Conservation (phyloP, 140 eudicot species). For the Erigeron philadelphicus region DNA sequence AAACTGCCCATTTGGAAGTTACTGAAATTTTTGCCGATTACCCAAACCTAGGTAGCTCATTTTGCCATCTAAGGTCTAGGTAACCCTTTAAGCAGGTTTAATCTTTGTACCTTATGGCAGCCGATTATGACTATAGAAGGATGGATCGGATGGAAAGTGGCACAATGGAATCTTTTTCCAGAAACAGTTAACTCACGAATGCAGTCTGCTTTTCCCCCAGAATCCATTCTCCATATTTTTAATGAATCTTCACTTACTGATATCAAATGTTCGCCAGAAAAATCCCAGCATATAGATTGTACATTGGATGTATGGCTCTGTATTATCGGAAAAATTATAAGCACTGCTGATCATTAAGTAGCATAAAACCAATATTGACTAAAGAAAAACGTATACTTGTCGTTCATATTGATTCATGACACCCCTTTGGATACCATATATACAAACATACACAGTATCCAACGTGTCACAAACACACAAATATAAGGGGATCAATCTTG, state of each 20-base stretch:
- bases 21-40: neutral
- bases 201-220: conserved; percentile 41
- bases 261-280: conserved; percentile 53
- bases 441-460: no score
- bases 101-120: conserved; percentile 47
- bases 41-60: neutral
- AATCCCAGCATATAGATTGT: conserved; percentile 54
- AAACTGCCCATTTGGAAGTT: neutral
- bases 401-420: neutral
- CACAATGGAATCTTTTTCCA: conserved; percentile 49
- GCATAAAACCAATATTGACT: neutral
- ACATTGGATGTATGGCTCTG: conserved; percentile 48
- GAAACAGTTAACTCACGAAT: conserved; percentile 44
- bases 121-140: conserved; percentile 51
- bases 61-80: neutral
- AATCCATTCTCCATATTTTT: conserved; percentile 61
- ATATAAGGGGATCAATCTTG: no score
- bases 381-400: neutral
- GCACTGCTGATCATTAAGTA: neutral
- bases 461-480: no score
- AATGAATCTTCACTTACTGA: conserved; percentile 52
- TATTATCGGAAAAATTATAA: conserved; percentile 11
- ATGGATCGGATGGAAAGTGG: conserved; percentile 53
- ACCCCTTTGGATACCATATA: neutral
- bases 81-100: neutral